Conservation (phyloP, 1,284 basidiomycete genomes). For the Microbotryomycetes sp. region DNA sequence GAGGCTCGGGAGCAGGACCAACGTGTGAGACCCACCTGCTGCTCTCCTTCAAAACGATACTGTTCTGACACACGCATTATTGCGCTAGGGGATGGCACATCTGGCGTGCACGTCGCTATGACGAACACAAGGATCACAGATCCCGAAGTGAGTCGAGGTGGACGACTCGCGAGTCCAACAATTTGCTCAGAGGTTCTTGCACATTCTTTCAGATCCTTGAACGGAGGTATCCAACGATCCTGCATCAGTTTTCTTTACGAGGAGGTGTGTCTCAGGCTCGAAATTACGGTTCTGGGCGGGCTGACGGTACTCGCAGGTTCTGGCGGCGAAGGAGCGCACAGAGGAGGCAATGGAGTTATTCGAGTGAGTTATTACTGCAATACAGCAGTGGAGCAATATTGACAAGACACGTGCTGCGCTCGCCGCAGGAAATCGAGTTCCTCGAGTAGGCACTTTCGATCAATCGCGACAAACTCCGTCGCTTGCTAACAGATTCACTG, state of each 20-base stretch:
- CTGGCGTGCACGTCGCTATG: conserved; percentile 74
- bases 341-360: conserved; percentile 80
- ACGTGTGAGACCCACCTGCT: conserved; percentile 65
- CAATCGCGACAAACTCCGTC: too few species aligned
- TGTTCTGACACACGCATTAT: neutral
- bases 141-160: conserved; percentile 37
- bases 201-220: conserved; percentile 69
- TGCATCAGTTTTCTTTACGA: conserved; percentile 43
- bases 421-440: conserved; percentile 66
- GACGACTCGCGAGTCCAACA: conserved; percentile 37
- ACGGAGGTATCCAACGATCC: conserved; percentile 44
- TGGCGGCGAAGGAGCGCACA: conserved; percentile 69
- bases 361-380: conserved; percentile 42
- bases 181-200: too few species aligned
- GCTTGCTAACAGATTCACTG: neutral
- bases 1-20: conserved; percentile 86
- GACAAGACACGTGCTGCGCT: neutral
- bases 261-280: conserved; percentile 60
- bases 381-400: neutral
- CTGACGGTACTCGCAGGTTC: conserved; percentile 47
- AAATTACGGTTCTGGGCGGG: conserved; percentile 70
- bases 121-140: conserved; percentile 65
- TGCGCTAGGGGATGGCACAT: conserved; percentile 47
- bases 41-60: conserved; percentile 33
- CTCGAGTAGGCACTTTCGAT: conserved; percentile 51